Evolutionary conservation across 306 rosid species (phyloP), one percentile per base, ranked within the genome.

Genomic region (Clitoria ternatea): DNA sequence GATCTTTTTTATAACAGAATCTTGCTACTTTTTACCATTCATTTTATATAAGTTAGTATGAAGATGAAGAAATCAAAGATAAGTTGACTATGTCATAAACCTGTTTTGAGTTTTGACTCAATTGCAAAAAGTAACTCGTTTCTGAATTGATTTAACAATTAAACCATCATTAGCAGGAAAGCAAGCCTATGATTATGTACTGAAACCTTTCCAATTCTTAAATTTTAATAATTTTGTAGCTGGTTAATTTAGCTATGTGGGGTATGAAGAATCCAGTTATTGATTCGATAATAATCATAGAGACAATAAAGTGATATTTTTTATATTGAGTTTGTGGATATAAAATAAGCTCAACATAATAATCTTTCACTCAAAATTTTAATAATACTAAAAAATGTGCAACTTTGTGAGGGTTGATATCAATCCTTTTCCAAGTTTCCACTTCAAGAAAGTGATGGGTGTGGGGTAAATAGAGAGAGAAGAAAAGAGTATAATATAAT

Each of bases 371-470:
- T 7, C 3, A 17, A 30, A 29, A 56, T n/a, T n/a, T n/a, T n/a
- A 14, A 30, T 3, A 43, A 45, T 5, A 30, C 1, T n/a, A n/a
- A n/a, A 30, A 22, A 33, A 4, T 12, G 18, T 68, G 70, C 70
- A 69, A 40, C 30, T 75, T 69, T 63, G 63, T 69, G 47, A 55
- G 57, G 60, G 74, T 20, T 35, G 48, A 18, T 64, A 64, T 70
- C 45, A 56, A 9, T 80, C 81, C 19, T 80, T 64, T 64, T 62
- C 80, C 55, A 75, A 27, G 42, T 35, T 26, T 35, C 32, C 71
- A 80, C 65, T 56, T 70, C 78, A 49, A 39, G 78, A 80, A 65
- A 70, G 47, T 7, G 75, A 75, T 64, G 24, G 76, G 70, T 55
- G 76, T 70, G 66, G 72, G 77, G 60, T 26, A 49, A 2, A 36